Conservation (phyloP, 768 basidiomycete genomes). For the Rhodocollybia butyracea region DNA sequence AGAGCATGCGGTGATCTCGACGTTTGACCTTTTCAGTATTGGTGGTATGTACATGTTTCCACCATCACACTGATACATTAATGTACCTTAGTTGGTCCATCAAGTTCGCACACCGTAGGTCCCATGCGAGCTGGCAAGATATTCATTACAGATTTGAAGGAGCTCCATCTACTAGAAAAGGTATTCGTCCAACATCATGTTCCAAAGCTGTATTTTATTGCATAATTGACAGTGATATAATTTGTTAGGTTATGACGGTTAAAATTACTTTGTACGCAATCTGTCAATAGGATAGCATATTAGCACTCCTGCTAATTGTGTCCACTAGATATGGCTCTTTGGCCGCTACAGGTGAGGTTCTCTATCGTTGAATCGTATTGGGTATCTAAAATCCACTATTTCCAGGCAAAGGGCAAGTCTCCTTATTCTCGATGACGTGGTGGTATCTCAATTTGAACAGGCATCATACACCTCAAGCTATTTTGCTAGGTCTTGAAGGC, state of each 20-base stretch:
- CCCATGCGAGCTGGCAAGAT: slow-evolving; percentile 90
- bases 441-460: slow-evolving; percentile 29
- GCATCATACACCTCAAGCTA: slow-evolving; percentile 85
- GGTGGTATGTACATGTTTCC: slow-evolving; percentile 47
- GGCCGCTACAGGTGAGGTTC: slow-evolving; percentile 76
- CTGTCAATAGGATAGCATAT: slow-evolving; percentile 2
- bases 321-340: slow-evolving; percentile 77
- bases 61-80: not conserved
- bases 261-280: slow-evolving; percentile 77
- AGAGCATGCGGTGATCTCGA: slow-evolving; percentile 89
- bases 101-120: slow-evolving; percentile 49
- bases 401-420: slow-evolving; percentile 73
- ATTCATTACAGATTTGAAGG: slow-evolving; percentile 73
- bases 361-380: not conserved
- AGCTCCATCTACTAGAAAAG: slow-evolving; percentile 67
- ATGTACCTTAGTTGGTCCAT: slow-evolving; percentile 39
- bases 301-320: slow-evolving; percentile 1
- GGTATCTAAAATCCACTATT: not conserved
- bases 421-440: slow-evolving; percentile 2
- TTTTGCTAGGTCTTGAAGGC: slow-evolving; percentile 80
- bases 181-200: slow-evolving; percentile 35
- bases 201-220: too few species aligned
- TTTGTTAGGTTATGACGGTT: slow-evolving; percentile 63
- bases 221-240: too few species aligned
- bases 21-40: slow-evolving; percentile 91